These are phyloP conservation scores for Hypoxylon sp. DNA, from an alignment of 2,329 filamentous ascomycete genomes.

Conservation along the genomic window DNA sequence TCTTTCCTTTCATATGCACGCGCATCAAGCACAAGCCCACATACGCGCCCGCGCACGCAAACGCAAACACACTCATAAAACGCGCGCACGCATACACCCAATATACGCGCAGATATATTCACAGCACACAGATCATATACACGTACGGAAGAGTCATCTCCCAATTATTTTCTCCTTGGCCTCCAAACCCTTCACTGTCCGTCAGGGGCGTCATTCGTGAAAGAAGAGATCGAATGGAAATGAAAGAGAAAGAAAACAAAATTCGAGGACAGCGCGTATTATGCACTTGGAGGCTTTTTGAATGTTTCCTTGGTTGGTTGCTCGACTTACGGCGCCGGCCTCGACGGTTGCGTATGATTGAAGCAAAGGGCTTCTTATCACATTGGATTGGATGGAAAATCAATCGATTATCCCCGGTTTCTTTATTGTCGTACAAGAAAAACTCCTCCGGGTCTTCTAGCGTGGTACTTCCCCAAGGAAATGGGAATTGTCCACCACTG, in stretches of 20 bases:
- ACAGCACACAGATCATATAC: slow-evolving; percentile 15
- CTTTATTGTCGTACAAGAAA: slow-evolving; percentile 33
- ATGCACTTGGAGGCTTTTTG: slow-evolving; percentile 14
- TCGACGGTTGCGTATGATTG: slow-evolving; percentile 22
- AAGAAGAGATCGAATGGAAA: slow-evolving; percentile 12
- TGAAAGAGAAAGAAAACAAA: slow-evolving; percentile 14
- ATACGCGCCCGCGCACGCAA: slow-evolving; percentile 28
- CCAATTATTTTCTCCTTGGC: slow-evolving; percentile 3
- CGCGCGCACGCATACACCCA: slow-evolving; percentile 22
- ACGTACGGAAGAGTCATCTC: slow-evolving; percentile 9
- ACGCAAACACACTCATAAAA: slow-evolving; percentile 14
- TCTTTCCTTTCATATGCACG: slow-evolving; percentile 22
- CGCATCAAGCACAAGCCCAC: slow-evolving; percentile 29
- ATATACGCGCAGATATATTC: slow-evolving; percentile 17
- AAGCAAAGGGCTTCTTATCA: slow-evolving; percentile 20
- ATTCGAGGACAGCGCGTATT: slow-evolving; percentile 1
- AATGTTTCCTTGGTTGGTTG: slow-evolving; percentile 13
- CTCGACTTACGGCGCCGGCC: slow-evolving; percentile 5
- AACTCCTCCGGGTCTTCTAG: slow-evolving; percentile 33
- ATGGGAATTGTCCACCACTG: slow-evolving; percentile 2
- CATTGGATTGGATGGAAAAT: slow-evolving; percentile 36
- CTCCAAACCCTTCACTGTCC: not conserved
- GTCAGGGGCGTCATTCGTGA: no score
- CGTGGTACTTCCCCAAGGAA: slow-evolving; percentile 34
- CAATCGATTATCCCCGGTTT: slow-evolving; percentile 36